Base-by-base conservation (phyloP, 768 basidiomycete genomes). In the Tremella fuciformis region DNA sequence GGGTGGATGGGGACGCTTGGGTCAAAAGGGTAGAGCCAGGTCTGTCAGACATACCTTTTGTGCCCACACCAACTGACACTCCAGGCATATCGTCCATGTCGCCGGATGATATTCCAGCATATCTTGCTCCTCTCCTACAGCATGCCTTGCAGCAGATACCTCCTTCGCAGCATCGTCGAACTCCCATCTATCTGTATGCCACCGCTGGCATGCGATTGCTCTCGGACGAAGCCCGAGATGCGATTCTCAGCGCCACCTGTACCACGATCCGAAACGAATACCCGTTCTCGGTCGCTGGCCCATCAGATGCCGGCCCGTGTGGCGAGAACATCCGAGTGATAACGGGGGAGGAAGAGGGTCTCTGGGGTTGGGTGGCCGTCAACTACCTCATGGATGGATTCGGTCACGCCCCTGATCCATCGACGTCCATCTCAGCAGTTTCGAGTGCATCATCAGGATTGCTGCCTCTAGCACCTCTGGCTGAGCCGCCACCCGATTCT, bases 331-430 rank as follows among this genome's bases (percentile, higher is more conserved):
- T 98, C 1, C 85, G 88, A 44, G 91, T 98, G 62, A 98, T 98
- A 69, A 89, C 90, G 2, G 96, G 96, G 58, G 93, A 98, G 77
- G 96, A 99, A 29, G 96, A 99, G 73, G 96, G 96, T 0, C 80
- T 98, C 42, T 98, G 92, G 77, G 96, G 96, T 0, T 99, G 96
- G 96, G 91, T 99, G 57, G 92, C 93, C 0, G 91, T 98, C 68
- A 99, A 98, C 78, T 98, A 99, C 76, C 85, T 98, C 50, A 93
- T 97, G 90, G 89, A 98, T 70, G 94, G 93, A 1, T 99, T 99
- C 71, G 78, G 78, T 13, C 73, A 76, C 56, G 68, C 77, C 53
- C 71, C 75, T 49, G 48, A 51, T 41, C 18, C 58, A 34, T n/a
- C 52, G 19, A 54, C 48, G 13, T 50, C 52, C 25, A 25, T 25